A percentile compares a stretch with the other conserved stretches of the same genome.
These are phyloP conservation scores for Boletus pseudo-olivaceus DNA, from an alignment of 768 basidiomycete genomes.

Conservation along the genomic window DNA sequence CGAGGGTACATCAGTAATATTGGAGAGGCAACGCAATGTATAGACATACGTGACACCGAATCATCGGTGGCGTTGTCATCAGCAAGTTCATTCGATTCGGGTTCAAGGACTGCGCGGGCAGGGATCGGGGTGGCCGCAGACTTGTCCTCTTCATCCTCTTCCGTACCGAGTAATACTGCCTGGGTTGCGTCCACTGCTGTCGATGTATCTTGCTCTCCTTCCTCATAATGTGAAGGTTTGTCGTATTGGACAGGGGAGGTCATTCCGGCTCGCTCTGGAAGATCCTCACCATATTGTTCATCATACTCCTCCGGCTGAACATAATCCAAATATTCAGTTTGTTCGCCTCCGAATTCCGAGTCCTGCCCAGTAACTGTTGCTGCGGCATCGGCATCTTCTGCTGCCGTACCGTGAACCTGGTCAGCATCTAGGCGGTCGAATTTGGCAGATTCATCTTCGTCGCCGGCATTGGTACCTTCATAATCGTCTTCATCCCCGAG, in stretches of 20 bases:
- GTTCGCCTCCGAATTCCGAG: conserved; percentile 28
- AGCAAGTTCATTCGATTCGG: not conserved
- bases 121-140: conserved; percentile 16
- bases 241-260: conserved; percentile 12
- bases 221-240: conserved; percentile 21
- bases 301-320: conserved; percentile 35
- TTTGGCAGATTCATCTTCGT: conserved; percentile 16
- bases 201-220: conserved; percentile 18
- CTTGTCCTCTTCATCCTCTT: conserved; percentile 14
- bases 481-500: conserved; percentile 24
- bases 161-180: conserved; percentile 3
- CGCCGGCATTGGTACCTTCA: conserved; percentile 13
- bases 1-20: not conserved
- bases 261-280: conserved; percentile 28
- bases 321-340: conserved; percentile 33
- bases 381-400: conserved; percentile 23
- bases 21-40: not conserved
- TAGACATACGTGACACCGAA: conserved; percentile 8
- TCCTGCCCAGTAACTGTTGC: conserved; percentile 5
- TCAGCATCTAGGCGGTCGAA: conserved; percentile 28
- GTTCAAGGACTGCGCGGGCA: conserved; percentile 3
- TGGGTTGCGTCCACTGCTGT: conserved; percentile 20
- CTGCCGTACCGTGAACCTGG: conserved; percentile 21
- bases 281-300: conserved; percentile 34
- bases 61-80: not conserved